Evolutionary conservation across 768 basidiomycete species (phyloP).

Genomic region (Nidula microcarpa): DNA sequence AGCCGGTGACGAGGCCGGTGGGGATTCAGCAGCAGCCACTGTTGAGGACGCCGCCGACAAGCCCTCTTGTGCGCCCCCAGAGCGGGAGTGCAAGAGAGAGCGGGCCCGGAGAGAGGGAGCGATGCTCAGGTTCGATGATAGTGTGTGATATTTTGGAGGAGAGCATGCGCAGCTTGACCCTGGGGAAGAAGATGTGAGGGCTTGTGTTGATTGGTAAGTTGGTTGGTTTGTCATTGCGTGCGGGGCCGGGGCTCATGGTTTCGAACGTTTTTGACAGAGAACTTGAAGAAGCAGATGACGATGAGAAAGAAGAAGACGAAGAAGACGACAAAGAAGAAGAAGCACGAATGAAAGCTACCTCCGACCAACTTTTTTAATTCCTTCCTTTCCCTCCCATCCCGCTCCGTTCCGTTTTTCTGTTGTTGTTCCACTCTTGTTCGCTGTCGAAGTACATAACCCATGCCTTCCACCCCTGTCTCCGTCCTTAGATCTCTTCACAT

Average conservation of each 20-base stretch:
- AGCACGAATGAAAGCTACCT: not conserved
- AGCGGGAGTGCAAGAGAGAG: not conserved
- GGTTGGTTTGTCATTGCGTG: not conserved
- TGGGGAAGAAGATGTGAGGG: constrained; percentile 43
- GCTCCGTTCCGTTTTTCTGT: not conserved
- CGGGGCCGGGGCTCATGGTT: too few relatives aligned
- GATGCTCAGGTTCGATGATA: constrained; percentile 5
- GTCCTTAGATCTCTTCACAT: not conserved
- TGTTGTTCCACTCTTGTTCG: not conserved
- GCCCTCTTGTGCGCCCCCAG: too few relatives aligned
- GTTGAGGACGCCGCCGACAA: not conserved
- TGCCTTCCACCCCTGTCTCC: not conserved
- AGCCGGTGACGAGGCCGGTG: not conserved
- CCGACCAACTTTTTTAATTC: not conserved
- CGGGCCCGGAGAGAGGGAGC: constrained; percentile 6
- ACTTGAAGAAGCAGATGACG: too few relatives aligned
- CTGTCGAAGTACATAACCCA: not conserved
- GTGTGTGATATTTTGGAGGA: constrained; percentile 51
- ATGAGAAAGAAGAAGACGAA: not conserved
- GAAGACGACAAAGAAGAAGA: not conserved
- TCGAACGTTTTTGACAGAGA: too few relatives aligned
- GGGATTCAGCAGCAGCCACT: not conserved
- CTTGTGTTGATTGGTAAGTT: not conserved
- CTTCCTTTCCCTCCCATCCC: not conserved
- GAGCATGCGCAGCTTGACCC: constrained; percentile 63